Conservation (phyloP, 208 protist genomes). For the Tritrichomonas foetus region DNA sequence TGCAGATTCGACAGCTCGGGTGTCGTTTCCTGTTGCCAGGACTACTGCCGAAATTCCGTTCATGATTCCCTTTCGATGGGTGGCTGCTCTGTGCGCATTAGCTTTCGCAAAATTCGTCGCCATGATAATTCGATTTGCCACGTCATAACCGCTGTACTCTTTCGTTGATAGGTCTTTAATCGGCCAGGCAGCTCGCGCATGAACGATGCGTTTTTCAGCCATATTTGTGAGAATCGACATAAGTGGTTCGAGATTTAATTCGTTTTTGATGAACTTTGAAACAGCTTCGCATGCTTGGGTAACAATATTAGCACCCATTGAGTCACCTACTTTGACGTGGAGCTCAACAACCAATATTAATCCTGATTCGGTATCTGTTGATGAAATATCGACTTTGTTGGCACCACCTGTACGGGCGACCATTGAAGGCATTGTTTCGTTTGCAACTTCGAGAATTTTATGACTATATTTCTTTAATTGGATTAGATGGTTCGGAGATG, state of each 20-base stretch:
- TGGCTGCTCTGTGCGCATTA: background rate
- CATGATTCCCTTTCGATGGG: conserved; percentile 39
- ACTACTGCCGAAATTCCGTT: conserved; percentile 15
- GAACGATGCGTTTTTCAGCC: background rate
- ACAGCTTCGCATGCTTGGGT: conserved; percentile 28
- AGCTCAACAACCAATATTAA: background rate
- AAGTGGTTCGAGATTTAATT: background rate
- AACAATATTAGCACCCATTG: conserved; percentile 33
- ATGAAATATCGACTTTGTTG: background rate
- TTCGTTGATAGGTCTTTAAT: background rate
- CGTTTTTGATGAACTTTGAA: background rate
- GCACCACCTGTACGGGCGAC: background rate
- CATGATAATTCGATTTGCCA: background rate
- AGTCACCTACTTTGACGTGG: background rate
- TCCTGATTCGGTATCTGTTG: background rate
- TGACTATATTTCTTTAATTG: background rate
- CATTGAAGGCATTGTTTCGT: conserved; percentile 14
- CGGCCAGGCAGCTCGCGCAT: background rate
- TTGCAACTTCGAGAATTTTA: background rate
- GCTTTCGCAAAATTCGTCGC: background rate
- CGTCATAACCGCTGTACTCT: background rate
- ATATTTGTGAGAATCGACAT: conserved; percentile 15
- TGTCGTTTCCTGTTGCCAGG: background rate
- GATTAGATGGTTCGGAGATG: too few relatives aligned
- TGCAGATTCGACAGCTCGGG: conserved; percentile 29